Evolutionary conservation across 305 asterid genomes (phyloP), one percentile per base, ranked within the genome.

Genomic region (Fraxinus platypoda): DNA sequence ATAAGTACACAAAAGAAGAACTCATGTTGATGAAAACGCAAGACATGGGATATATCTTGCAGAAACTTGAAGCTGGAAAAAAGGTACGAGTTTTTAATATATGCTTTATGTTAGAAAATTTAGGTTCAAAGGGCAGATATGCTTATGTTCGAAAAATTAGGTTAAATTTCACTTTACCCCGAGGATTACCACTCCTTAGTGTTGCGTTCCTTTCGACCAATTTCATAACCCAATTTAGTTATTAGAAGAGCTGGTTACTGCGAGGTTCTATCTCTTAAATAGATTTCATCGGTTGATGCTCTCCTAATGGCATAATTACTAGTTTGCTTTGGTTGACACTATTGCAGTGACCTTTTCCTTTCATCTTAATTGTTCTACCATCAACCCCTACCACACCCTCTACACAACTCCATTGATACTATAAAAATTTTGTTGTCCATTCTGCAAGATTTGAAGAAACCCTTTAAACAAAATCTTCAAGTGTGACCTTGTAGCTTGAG

Each of bases 21-120:
- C 94, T 91, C 83, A 86, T 90, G 94, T 76, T 94, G 86, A 94
- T 92, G 98, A 92, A 92, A 92, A 90, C 95, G 2, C 95, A 92
- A 82, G 98, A 92, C 81, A 90, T 89, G 86, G 94, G 97, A 41
- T 94, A 94, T 81, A 86, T 91, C 64, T 54, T 87, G 83, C 95
- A 88, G 91, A 94, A 94, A 83, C 88, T 91, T 85, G 95, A 91
- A 83, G 13, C 94, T 41, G 98, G 92, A 73, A 94, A 92, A 78
- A 94, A 89, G 93, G 98, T 92, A 64, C 3, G 17, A 25, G 33
- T 11, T 64, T 23, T 26, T 64, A 9, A 93, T 95, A 37, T 94
- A 94, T 79, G 85, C 89, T 49, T 52, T 88, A 41, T 41, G 15
- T 11, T 41, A 41, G 49, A 41, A 41, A 41, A 41, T 1, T 41